A percentile compares a stretch with the other conserved stretches of the same genome.
These are phyloP conservation scores for Aphanocladium album DNA, from an alignment of 2,329 filamentous ascomycete genomes.

Conservation along the genomic window DNA sequence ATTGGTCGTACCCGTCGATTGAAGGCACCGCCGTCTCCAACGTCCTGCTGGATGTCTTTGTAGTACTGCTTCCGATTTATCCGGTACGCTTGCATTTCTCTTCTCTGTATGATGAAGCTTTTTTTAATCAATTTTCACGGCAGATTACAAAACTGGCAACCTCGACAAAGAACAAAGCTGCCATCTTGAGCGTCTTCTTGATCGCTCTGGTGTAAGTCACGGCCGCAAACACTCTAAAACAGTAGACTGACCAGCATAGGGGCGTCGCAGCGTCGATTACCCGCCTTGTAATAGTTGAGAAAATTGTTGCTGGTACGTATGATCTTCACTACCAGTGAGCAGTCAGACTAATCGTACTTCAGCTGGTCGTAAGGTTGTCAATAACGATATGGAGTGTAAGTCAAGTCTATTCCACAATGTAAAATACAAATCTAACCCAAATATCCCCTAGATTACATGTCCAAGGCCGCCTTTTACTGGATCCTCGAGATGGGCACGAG, in stretches of 20 bases:
- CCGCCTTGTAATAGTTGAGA: too few species aligned
- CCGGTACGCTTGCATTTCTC: background rate
- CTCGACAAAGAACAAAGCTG: too few species aligned
- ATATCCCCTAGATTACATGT: background rate
- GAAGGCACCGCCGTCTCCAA: background rate
- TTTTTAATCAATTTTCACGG: too few species aligned
- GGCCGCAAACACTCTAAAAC: too few species aligned
- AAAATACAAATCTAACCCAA: background rate
- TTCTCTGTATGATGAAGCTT: too few species aligned
- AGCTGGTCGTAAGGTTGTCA: background rate
- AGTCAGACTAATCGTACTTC: background rate
- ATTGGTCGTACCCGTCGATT: background rate
- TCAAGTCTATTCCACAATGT: background rate
- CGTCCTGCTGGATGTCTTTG: background rate
- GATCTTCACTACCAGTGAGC: too few species aligned
- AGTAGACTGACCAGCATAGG: too few species aligned
- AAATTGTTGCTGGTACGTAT: too few species aligned
- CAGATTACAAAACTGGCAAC: too few species aligned
- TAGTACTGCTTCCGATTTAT: background rate
- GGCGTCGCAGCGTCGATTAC: too few species aligned
- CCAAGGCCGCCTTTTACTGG: background rate
- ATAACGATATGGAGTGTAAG: slow-evolving; percentile 1
- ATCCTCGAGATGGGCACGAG: background rate
- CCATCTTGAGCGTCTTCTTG: too few species aligned
- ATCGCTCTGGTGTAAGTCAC: too few species aligned